Base-by-base conservation (phyloP, 208 protist genomes). In the Leishmania guyanensis region DNA sequence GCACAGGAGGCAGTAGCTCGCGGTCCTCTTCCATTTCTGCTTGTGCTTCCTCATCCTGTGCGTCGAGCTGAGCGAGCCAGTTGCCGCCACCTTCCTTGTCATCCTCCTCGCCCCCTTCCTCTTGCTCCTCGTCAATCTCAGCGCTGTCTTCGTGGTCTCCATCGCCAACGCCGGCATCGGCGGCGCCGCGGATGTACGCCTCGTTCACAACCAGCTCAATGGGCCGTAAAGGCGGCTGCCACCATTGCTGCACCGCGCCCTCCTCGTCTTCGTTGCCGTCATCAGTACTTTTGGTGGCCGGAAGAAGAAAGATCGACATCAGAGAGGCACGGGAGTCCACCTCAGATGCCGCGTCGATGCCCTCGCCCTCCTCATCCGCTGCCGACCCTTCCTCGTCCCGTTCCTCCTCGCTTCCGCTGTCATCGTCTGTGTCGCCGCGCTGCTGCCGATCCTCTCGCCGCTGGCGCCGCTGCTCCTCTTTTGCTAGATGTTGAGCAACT, bases 81-180 rank as follows among this genome's bases (percentile, higher is more conserved):
- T 48, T 66, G 20, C n/a, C 71, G 10, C 60, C 85, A n/a, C 78
- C 81, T 16, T 48, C 76, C n/a, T 68, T 82, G 29, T 82, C 83
- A 5, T 75, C 85, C 48, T 77, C 82, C 2, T 79, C 86, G 0
- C n/a, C 79, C 64, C n/a, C 78, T 58, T 89, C 90, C 70, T 93
- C 87, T 72, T 85, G 70, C n/a, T 89, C 89, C n/a, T 90, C 89
- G 16, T 90, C 79, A 14, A 84, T 77, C 56, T 78, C 84, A 17
- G 80, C 84, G 2, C 80, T 85, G 9, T 78, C 78, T 9, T 85
- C 88, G 5, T 74, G 81, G 36, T 65, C 85, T 12, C 5, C 89
- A 54, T 29, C 82, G n/a, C 65, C 84, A 39, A 62, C 81, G n/a
- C 79, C 81, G n/a, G 39, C 86, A n/a, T 89, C 88, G 16, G 83